These are phyloP conservation scores for Polygonum maritimum DNA, from an alignment of 148 eudicot species.

Conservation along the genomic window DNA sequence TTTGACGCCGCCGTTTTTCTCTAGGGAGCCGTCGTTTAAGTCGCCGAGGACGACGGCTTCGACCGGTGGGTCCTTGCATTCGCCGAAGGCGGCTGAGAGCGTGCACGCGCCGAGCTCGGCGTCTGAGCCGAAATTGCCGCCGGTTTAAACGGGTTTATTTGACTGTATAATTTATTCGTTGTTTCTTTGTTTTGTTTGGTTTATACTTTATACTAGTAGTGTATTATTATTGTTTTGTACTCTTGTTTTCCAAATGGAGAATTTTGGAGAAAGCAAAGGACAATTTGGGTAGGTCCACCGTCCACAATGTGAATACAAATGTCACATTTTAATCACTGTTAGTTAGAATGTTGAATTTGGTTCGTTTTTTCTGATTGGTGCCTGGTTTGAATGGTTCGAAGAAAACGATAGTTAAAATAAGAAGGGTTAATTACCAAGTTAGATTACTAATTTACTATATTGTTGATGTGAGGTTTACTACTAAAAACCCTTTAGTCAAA, in stretches of 20 bases:
- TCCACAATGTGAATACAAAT: not conserved
- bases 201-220: too few species aligned
- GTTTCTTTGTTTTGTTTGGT: not conserved
- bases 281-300: not conserved
- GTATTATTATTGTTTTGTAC: not conserved
- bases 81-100: conserved; percentile 1
- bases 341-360: not conserved
- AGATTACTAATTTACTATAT: too few species aligned
- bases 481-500: too few species aligned
- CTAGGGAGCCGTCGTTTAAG: conserved; percentile 29
- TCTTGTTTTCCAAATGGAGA: not conserved
- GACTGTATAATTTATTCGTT: not conserved
- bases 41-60: conserved; percentile 27
- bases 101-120: not conserved
- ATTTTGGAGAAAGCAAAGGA: conserved; percentile 2
- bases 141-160: not conserved
- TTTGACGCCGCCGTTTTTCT: conserved; percentile 39
- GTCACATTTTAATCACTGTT: not conserved
- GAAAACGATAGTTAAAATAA: too few species aligned
- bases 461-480: too few species aligned
- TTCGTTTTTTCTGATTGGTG: not conserved
- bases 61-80: conserved; percentile 17
- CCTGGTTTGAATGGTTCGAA: too few species aligned
- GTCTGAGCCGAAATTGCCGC: conserved; percentile 1
- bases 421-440: too few species aligned